A percentile compares a stretch with the other conserved stretches of the same genome.
Evolutionary conservation across 345 rosid genomes (phyloP).

Genomic region (Pugionium dolabratum): DNA sequence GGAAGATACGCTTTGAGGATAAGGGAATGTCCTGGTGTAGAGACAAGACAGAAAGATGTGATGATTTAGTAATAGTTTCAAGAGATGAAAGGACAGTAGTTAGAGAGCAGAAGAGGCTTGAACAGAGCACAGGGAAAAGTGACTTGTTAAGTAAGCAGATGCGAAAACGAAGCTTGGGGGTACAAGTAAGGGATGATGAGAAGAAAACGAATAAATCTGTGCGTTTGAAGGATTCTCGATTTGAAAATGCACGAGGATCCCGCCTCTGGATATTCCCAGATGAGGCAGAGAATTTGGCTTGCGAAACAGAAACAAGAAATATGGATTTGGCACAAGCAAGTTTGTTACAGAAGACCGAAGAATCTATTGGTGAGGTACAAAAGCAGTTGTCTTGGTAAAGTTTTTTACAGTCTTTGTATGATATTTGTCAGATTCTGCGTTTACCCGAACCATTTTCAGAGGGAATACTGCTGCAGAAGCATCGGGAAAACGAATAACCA

Average conservation of each 20-base stretch:
- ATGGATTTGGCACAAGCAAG: slow-evolving; percentile 37
- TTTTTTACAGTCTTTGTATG: slow-evolving; percentile 10
- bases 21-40: slow-evolving; percentile 13
- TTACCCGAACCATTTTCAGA: slow-evolving; percentile 28
- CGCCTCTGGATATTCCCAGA: slow-evolving; percentile 76
- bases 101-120: slow-evolving; percentile 37
- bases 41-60: slow-evolving; percentile 24
- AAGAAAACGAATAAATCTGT: slow-evolving; percentile 25
- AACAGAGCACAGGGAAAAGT: slow-evolving; percentile 36
- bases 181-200: slow-evolving; percentile 35
- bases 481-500: neutral
- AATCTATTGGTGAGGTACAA: slow-evolving; percentile 49
- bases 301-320: slow-evolving; percentile 48
- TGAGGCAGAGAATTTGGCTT: slow-evolving; percentile 44
- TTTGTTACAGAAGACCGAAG: slow-evolving; percentile 28
- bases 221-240: slow-evolving; percentile 29
- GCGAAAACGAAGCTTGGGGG: slow-evolving; percentile 27
- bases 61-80: slow-evolving; percentile 43
- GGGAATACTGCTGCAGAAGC: slow-evolving; percentile 12
- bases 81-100: slow-evolving; percentile 40
- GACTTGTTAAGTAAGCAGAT: slow-evolving; percentile 38
- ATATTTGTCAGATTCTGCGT: slow-evolving; percentile 9
- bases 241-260: slow-evolving; percentile 38
- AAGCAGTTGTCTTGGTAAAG: slow-evolving; percentile 7
- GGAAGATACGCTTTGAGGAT: slow-evolving; percentile 9